phyloP scores from a whole-genome alignment of 306 rosid genomes.

The Cicer pinnatifidum region DNA sequence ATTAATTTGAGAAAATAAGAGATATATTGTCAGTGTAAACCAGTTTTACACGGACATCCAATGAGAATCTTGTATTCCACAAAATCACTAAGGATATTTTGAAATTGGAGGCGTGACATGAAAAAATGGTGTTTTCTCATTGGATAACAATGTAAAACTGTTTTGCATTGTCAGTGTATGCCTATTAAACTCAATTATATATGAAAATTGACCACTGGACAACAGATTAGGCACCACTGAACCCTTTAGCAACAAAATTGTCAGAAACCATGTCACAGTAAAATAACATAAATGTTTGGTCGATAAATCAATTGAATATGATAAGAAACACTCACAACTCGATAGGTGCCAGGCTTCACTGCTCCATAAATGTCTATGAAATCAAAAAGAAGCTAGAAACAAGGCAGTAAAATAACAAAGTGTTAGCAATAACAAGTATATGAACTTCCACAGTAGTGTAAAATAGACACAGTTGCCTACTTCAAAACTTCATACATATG shows the following conservation, averaged over 20 bases:
- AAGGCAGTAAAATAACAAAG: constrained; percentile 39
- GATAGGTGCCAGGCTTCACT: constrained; percentile 69
- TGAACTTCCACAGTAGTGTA: constrained; percentile 9
- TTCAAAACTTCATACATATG: neutral
- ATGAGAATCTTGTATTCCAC: no score
- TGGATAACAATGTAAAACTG: no score
- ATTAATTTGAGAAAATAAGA: neutral
- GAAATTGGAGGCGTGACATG: no score
- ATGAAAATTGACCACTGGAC: constrained; percentile 17
- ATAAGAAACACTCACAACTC: constrained; percentile 62
- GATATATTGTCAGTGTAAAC: no score
- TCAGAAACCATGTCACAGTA: constrained; percentile 34
- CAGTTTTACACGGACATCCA: no score
- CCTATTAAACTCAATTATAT: neutral
- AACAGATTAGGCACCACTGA: constrained; percentile 28
- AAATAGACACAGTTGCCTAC: constrained; percentile 12
- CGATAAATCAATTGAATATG: constrained; percentile 40
- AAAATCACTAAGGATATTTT: no score
- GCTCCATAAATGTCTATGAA: constrained; percentile 60
- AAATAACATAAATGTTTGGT: constrained; percentile 29
- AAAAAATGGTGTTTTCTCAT: no score
- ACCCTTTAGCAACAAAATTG: constrained; percentile 20
- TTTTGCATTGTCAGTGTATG: no score
- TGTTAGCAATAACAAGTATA: constrained; percentile 35
- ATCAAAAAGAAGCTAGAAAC: constrained; percentile 64